Base-by-base conservation (phyloP, 192 early-diverging fungal species). In the Backusella luteola region DNA sequence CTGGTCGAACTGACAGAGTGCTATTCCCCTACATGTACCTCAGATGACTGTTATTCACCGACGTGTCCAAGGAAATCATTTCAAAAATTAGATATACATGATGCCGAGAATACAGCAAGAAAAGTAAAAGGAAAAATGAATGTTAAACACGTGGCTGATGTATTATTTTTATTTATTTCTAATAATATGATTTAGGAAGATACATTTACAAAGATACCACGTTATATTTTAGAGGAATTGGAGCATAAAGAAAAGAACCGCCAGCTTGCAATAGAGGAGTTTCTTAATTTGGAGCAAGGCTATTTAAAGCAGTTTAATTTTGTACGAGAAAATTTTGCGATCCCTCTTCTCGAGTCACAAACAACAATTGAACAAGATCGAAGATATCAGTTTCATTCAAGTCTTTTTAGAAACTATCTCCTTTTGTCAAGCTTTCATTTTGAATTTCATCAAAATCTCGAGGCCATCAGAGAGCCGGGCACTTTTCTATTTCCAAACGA, bases 181-280 rank as follows among this genome's bases (percentile, higher is more conserved):
- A 49, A 4, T 12, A 29, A 23, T 29, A 29, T 63, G 23, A 2
- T 63, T 5, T 63, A 63, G 56, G 56, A 63, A 29, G 56, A 63
- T 63, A 29, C 56, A 63, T 63, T 63, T 63, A 63, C 56, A 26
- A 69, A 69, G 35, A 69, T 69, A 21, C 68, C 68, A 21, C 68
- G 68, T 26, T 69, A 39, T 69, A 69, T 69, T 39, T 38, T 69
- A 21, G 68, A 69, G 41, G 38, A 69, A 23, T 69, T 69, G 41
- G n/a, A 35, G 6, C 68, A 35, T 23, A 35, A 69, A 41, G 68
- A 69, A 69, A 69, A 69, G 19, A 69, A 69, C 8, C 19, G 68
- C 11, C 68, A 69, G 38, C 38, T 69, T 19, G 36, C 68, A 19
- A 69, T 69, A 21, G 68, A 69, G 19, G 68, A 69, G 7, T 69